Base-by-base conservation (phyloP, 2,329 filamentous ascomycete genomes). In the Paramyrothecium sp. region DNA sequence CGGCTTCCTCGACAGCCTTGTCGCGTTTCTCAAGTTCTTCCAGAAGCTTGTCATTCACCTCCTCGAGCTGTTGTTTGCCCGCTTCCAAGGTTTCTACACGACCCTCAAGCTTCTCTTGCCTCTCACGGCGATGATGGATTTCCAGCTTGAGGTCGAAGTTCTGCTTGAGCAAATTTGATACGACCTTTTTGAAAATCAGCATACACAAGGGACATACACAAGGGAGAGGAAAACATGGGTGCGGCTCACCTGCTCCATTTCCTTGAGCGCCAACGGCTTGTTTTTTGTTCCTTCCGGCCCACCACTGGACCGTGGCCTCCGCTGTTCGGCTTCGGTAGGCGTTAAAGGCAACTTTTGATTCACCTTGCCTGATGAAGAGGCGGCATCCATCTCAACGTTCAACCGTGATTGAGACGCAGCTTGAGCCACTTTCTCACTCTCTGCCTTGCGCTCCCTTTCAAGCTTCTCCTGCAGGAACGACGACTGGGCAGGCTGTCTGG, bases 81-180 rank as follows among this genome's bases (percentile, higher is more conserved):
- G 72, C 69, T 60, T 86, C 82, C 19, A 90, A 73, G 4, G 69
- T 70, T 41, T 85, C 80, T n/a, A 87, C 63, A 46, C 79, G 77
- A 34, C 81, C 77, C 65, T 90, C 87, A 34, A 91, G 65, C 21
- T 75, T 75, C 10, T 78, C 79, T 65, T 89, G 86, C 54, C 82
- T 80, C 71, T 91, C 84, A 26, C 89, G 80, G 7, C 87, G 81
- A 66, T 91, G 88, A 63, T 83, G 90, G 1, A 92, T 72, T 67
- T 91, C 88, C 33, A 91, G 77, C 70, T 92, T 91, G 47, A 92
- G 78, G 62, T 90, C 88, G 63, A 91, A 92, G 65, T 91, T 92
- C 72, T 90, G 85, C 68, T 92, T 92, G 69, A 88, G 86, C 21
- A 91, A 73, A 2, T 79, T 87, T 4, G 88, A 89, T 54, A 91